Evolutionary conservation across 2,329 filamentous ascomycete genomes (phyloP).

Genomic region (Grosmannia huntii): DNA sequence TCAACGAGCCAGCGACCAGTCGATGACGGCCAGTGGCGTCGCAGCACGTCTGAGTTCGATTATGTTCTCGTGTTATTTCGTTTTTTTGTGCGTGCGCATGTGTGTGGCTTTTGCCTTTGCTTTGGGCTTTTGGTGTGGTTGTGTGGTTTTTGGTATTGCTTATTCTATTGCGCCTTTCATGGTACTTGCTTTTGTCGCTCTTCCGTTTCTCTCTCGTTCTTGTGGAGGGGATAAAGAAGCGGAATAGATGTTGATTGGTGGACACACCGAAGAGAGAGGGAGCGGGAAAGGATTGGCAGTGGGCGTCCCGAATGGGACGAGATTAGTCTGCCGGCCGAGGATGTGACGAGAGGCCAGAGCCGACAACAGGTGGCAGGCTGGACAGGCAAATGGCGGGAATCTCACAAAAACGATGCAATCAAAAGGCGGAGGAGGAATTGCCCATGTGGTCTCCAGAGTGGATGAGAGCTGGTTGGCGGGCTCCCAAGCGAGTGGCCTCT

Average conservation of each 20-base stretch:
- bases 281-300: background rate
- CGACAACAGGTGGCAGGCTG: background rate
- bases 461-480: background rate
- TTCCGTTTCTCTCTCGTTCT: background rate
- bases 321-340: background rate
- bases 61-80: background rate
- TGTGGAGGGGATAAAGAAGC: slow-evolving; percentile 4
- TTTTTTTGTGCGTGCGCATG: background rate
- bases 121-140: background rate
- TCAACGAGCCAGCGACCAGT: background rate
- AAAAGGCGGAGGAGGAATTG: background rate
- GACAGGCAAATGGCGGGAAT: background rate
- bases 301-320: background rate
- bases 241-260: slow-evolving; percentile 9
- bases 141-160: background rate
- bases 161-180: no score
- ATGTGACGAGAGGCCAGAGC: background rate
- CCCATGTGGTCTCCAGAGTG: background rate
- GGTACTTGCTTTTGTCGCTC: background rate
- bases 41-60: background rate
- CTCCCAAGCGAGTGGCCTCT: background rate
- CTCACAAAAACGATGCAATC: background rate
- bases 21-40: background rate
- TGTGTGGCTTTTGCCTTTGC: background rate
- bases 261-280: slow-evolving; percentile 6